Base-by-base conservation (phyloP, 805 yeast species). In the Lipomyces kockii region DNA sequence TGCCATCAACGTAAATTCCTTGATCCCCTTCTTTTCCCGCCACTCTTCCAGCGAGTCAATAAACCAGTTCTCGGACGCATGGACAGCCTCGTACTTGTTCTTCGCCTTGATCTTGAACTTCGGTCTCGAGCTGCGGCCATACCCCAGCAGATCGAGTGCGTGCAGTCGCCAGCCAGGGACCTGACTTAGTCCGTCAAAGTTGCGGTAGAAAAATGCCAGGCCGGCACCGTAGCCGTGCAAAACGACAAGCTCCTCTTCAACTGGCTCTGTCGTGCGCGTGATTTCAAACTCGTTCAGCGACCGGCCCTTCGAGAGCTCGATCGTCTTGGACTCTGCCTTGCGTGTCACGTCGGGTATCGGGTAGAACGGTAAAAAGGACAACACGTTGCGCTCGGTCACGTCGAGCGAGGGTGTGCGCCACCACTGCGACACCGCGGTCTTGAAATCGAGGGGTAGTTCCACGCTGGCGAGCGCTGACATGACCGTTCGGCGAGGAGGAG, bases 211-310 rank as follows among this genome's bases (percentile, higher is more conserved):
- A 63, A 92, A 87, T 29, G 96, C 94, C 14, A 92, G 84, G 0
- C 97, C 91, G 0, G 98, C 97, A 1, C 97, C 97, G 75, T 92
- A 92, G 0, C 99, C 99, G 78, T 94, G 99, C 4, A 95, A 79
- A 69, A 94, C 78, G 1, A 95, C 91, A 29, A 59, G 89, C 85
- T 72, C 82, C 69, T 88, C 86, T 56, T 80, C 80, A 25, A 56
- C 54, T 1, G 57, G 60, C 52, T 68, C 70, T 52, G 69, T 60
- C 46, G 64, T 64, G 22, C 75, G 77, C 8, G 67, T 70, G 39
- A 93, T 84, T 68, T 80, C 83, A 67, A 92, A 87, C 78, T 94
- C 98, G 78, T 93, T 94, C 66, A 93, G 88, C 73, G 79, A 85
- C 35, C 86, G 76, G 11, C 76, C 73, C 20, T 80, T 74, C 34